Percentiles rank a stretch among this genome's conserved stretches.
phyloP scores from a whole-genome alignment of 768 basidiomycete genomes.

The Dentipellis sp. region DNA sequence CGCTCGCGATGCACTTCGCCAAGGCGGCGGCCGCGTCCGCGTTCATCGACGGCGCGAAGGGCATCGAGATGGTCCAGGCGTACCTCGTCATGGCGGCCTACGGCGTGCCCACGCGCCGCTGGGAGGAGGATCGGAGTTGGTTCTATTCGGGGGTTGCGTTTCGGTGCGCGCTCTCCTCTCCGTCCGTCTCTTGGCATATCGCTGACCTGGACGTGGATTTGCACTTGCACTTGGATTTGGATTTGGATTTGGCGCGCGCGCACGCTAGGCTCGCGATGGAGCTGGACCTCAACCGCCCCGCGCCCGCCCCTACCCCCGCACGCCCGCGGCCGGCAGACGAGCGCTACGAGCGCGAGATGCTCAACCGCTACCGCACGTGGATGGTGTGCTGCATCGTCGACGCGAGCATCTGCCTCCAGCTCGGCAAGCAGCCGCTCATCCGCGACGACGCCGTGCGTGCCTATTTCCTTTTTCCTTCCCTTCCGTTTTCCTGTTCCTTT shows the following conservation, averaged over 20 bases:
- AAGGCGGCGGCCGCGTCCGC: slow-evolving; percentile 50
- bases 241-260: too few species aligned
- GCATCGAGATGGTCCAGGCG: slow-evolving; percentile 74
- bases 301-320: slow-evolving; percentile 28
- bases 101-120: slow-evolving; percentile 50
- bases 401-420: slow-evolving; percentile 64
- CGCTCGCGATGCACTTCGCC: slow-evolving; percentile 51
- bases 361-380: slow-evolving; percentile 70
- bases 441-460: slow-evolving; percentile 47
- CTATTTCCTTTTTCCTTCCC: slow-evolving; percentile 26
- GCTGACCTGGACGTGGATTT: too few species aligned
- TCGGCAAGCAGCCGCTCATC: slow-evolving; percentile 65
- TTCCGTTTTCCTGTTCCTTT: too few species aligned
- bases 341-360: slow-evolving; percentile 52
- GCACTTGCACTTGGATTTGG: too few species aligned
- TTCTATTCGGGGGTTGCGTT: slow-evolving; percentile 65
- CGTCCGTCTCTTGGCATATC: too few species aligned
- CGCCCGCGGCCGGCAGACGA: slow-evolving; percentile 28
- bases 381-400: slow-evolving; percentile 70
- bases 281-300: slow-evolving; percentile 53
- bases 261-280: slow-evolving; percentile 56
- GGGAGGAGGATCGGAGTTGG: slow-evolving; percentile 68
- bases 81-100: slow-evolving; percentile 62
- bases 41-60: slow-evolving; percentile 50
- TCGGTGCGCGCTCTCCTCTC: slow-evolving; percentile 29